Evolutionary conservation across 345 rosid species (phyloP), one percentile per base, ranked within the genome.

Genomic region (Melaleuca alternifolia): DNA sequence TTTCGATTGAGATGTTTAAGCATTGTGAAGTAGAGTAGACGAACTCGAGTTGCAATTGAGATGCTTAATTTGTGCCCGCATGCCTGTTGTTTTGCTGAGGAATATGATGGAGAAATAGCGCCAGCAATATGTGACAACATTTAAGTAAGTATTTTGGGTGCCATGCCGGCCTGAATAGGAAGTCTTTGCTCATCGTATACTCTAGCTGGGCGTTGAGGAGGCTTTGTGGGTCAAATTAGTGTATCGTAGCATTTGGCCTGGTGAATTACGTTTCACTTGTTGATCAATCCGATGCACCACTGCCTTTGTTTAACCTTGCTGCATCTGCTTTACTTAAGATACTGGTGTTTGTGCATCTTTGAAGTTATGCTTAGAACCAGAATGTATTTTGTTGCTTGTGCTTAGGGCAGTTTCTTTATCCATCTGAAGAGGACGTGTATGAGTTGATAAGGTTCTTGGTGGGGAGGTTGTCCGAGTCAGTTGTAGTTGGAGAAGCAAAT

Each of bases 351-450:
- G 21, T 37, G 57, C 13, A 11, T 75, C 75, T 76, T 46, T 91
- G 91, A 90, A 87, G 89, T 90, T 89, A 91, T 92, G 91, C 93
- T 93, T 90, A 91, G 89, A 91, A 61, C 91, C 92, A 91, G 94
- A 93, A 90, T 91, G 87, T 91, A 88, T 92, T 92, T 87, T 93
- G 91, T 94, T 94, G 71, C 44, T 71, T 71, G 44, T 71, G 93
- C 93, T 95, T 93, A 87, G 91, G 94, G 96, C 98, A 95, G 97
- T 91, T 95, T 91, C 95, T 94, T 84, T 90, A 94, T 92, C 96
- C 98, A 51, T 91, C 95, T 59, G 94, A 93, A 91, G 96, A 95
- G 87, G 98, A 95, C 85, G 87, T 91, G 23, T 88, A 77, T 89
- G 93, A 87, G 89, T 87, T 97, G 94, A 86, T 95, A 77, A 93